phyloP scores from a whole-genome alignment of 2,329 filamentous ascomycete species.

The Ophiostoma quercus region DNA sequence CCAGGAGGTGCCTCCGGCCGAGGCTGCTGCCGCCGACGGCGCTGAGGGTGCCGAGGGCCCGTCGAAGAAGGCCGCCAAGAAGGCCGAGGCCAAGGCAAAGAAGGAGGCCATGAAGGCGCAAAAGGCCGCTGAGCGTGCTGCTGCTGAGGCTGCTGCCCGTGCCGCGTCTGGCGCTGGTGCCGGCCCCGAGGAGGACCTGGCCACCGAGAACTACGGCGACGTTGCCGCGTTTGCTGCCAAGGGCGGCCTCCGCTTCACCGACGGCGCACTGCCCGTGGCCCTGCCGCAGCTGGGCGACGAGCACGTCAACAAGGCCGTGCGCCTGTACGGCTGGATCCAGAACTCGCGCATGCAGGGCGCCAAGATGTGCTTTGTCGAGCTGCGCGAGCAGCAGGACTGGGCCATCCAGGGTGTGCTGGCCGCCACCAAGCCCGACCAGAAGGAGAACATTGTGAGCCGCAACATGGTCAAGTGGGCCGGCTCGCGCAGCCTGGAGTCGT shows the following conservation, averaged over 20 bases:
- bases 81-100: slow-evolving; percentile 78
- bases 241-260: slow-evolving; percentile 48
- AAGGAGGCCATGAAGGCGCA: slow-evolving; percentile 78
- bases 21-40: slow-evolving; percentile 5
- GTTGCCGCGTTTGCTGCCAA: slow-evolving; percentile 33
- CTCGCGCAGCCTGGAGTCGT: slow-evolving; percentile 70
- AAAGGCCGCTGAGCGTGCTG: slow-evolving; percentile 68
- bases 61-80: slow-evolving; percentile 79
- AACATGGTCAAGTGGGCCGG: slow-evolving; percentile 95
- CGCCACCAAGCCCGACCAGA: slow-evolving; percentile 41
- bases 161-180: slow-evolving; percentile 58
- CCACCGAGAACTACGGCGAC: slow-evolving; percentile 72
- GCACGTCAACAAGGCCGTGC: slow-evolving; percentile 64
- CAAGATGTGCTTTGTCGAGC: slow-evolving; percentile 85
- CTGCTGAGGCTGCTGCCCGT: slow-evolving; percentile 47
- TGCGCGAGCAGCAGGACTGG: slow-evolving; percentile 68
- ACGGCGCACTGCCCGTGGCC: slow-evolving; percentile 51
- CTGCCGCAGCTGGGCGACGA: slow-evolving; percentile 60
- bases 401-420: slow-evolving; percentile 77
- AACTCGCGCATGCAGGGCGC: slow-evolving; percentile 84
- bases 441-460: slow-evolving; percentile 61
- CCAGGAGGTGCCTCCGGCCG: slow-evolving; percentile 18
- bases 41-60: slow-evolving; percentile 39
- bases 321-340: slow-evolving; percentile 75
- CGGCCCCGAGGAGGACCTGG: slow-evolving; percentile 55